These are phyloP conservation scores for Neoscytalidium dimidiatum DNA, from an alignment of 2,329 filamentous ascomycete genomes.

Conservation along the genomic window DNA sequence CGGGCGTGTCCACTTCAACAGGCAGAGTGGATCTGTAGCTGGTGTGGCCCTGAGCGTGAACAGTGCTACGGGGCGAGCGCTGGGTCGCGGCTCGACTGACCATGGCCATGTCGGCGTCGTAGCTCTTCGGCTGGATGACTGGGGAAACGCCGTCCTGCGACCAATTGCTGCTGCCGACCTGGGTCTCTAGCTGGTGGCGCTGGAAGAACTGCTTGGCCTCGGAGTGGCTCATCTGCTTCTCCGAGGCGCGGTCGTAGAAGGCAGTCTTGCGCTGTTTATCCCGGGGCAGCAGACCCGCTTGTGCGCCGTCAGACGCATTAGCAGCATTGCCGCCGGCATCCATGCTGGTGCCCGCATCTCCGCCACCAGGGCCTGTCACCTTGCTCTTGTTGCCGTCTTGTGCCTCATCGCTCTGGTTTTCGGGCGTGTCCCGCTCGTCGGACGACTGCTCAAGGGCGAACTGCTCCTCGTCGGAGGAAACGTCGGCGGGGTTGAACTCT, in stretches of 20 bases:
- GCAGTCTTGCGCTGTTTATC: slow-evolving; percentile 70
- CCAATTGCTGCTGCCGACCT: slow-evolving; percentile 40
- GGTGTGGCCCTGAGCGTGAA: slow-evolving; percentile 13
- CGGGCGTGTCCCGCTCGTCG: slow-evolving; percentile 23
- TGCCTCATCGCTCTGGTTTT: slow-evolving; percentile 26
- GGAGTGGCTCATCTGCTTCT: slow-evolving; percentile 90
- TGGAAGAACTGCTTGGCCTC: slow-evolving; percentile 98
- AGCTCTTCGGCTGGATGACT: slow-evolving; percentile 45
- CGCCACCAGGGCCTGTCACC: neutral
- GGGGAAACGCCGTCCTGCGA: slow-evolving; percentile 44
- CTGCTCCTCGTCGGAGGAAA: slow-evolving; percentile 38
- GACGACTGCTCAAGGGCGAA: slow-evolving; percentile 31
- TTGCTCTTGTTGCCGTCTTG: slow-evolving; percentile 20
- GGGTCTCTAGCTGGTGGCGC: slow-evolving; percentile 70
- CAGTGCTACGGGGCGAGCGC: slow-evolving; percentile 41
- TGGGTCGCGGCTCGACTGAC: slow-evolving; percentile 44
- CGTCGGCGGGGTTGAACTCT: slow-evolving; percentile 33
- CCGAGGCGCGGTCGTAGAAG: slow-evolving; percentile 89
- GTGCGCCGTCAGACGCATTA: slow-evolving; percentile 28
- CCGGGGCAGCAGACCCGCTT: slow-evolving; percentile 44
- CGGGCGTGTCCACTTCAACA: slow-evolving; percentile 35
- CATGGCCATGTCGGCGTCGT: slow-evolving; percentile 39
- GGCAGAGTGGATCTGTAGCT: slow-evolving; percentile 33
- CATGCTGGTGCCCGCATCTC: slow-evolving; percentile 24
- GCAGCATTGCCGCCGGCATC: slow-evolving; percentile 28